These are phyloP conservation scores for Takakia lepidozioides DNA, from an alignment of 225 moss, liverwort and hornwort genomes.

Conservation along the genomic window DNA sequence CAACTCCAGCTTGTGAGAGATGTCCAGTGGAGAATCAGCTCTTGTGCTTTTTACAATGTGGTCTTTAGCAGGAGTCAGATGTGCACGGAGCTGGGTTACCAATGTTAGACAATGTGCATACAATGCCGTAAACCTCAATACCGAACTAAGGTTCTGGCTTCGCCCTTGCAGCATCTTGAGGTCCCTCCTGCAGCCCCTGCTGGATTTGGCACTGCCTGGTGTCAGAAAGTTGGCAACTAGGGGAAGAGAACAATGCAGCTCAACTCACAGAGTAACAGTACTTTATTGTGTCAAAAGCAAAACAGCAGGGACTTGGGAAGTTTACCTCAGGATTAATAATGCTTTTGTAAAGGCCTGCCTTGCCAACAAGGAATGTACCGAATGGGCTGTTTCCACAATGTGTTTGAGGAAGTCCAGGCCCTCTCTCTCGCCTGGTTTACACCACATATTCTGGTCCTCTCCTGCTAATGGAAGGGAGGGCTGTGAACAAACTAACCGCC, in stretches of 20 bases:
- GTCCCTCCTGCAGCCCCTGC: constrained; percentile 59
- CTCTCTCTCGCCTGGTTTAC: background rate
- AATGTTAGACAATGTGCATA: constrained; percentile 39
- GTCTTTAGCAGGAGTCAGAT: constrained; percentile 11
- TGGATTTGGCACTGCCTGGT: no score
- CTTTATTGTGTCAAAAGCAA: no score
- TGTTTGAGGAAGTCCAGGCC: background rate
- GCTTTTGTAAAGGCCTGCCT: constrained; percentile 5
- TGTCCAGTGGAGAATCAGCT: constrained; percentile 15
- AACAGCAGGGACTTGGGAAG: background rate
- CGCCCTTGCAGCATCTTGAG: constrained; percentile 32
- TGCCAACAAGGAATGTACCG: background rate
- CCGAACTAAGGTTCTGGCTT: constrained; percentile 11
- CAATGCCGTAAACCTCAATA: constrained; percentile 27
- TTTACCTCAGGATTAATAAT: constrained; percentile 7
- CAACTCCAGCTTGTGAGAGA: constrained; percentile 21
- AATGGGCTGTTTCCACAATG: constrained; percentile 1
- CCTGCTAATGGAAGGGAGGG: background rate
- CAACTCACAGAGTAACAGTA: no score
- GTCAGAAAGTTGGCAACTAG: no score
- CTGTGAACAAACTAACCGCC: background rate
- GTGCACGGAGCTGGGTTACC: constrained; percentile 27
- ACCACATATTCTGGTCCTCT: background rate
- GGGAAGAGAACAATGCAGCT: no score
- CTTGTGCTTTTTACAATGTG: background rate